Evolutionary conservation across 2,329 filamentous ascomycete species (phyloP), one percentile per base, ranked within the genome.

Genomic region (Eurotiales sp.): DNA sequence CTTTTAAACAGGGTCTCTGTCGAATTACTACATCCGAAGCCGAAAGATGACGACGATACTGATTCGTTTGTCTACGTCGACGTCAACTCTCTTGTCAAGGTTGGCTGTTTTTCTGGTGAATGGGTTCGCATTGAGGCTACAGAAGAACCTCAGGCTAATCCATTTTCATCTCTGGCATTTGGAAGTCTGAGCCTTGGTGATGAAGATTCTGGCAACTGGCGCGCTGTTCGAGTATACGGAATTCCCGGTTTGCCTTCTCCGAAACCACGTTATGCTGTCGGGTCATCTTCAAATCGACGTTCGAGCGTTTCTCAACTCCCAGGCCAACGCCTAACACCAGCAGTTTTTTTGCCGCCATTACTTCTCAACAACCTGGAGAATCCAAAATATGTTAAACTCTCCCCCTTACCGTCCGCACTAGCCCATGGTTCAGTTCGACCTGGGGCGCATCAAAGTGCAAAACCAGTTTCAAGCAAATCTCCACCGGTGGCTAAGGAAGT

Each of bases 71-170:
- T 97, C 2, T 99, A 92, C 62, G 91, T 99, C 4, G 90, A 96
- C 61, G 86, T 95, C 7, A 85, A 83, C 52, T 88, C 89, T 1
- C 72, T 99, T 17, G 86, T 89, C 12, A 90, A 91, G 59, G 86
- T 99, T 49, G 91, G 92, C 14, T 97, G 92, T 68, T 99, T 99
- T 65, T 97, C 92, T 0, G 93, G 93, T 25, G 93, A 99, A 64
- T 99, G 93, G 93, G 90, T 96, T 10, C 85, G 87, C 19, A 77
- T 96, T 10, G 90, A 96, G 70, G 79, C 83, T 5, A 81, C 88
- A 0, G 80, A 87, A 58, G 88, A 90, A 64, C 87, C 88, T 2
- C 68, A 70, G 51, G 47, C 65, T n/a, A 72, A 72, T 29, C 53
- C 86, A 81, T 19, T 73, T 76, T 14, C 86, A 83, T 66, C 87